phyloP scores from a whole-genome alignment of 768 basidiomycete species.

The Phaffia tasmanica region DNA sequence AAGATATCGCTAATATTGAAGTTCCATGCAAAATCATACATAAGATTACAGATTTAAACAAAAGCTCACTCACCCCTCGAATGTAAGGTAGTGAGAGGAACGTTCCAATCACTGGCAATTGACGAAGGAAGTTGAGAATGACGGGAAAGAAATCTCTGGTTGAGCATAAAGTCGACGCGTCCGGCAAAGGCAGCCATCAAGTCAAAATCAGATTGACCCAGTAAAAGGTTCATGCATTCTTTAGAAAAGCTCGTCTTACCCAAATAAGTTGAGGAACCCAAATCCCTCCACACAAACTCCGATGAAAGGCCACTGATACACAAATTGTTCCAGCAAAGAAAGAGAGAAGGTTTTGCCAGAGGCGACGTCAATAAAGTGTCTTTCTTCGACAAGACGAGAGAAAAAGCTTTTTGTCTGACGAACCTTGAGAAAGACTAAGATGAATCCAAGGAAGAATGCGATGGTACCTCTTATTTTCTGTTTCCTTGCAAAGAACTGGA shows the following conservation, averaged over 20 bases:
- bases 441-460: constrained; percentile 79
- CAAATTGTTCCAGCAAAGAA: too few relatives aligned
- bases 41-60: not conserved
- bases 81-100: constrained; percentile 78
- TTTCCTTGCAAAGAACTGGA: constrained; percentile 92
- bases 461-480: constrained; percentile 80
- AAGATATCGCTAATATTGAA: not conserved
- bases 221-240: not conserved
- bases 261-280: constrained; percentile 94
- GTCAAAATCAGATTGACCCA: not conserved
- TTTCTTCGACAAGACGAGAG: not conserved
- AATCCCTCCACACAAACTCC: constrained; percentile 90
- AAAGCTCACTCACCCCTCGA: constrained; percentile 48
- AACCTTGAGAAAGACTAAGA: constrained; percentile 77
- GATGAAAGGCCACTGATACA: constrained; percentile 61
- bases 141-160: constrained; percentile 97
- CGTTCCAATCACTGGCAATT: constrained; percentile 82
- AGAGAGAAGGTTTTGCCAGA: too few relatives aligned
- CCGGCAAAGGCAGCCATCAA: not conserved
- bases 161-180: not conserved
- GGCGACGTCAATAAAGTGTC: too few relatives aligned
- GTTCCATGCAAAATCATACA: not conserved
- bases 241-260: constrained; percentile 48
- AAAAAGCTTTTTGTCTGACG: not conserved
- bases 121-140: constrained; percentile 88